Percentiles rank a stretch among this genome's conserved stretches.
These are phyloP conservation scores for Sclerotinia glacialis DNA, from an alignment of 2,329 filamentous ascomycete species.

Conservation along the genomic window DNA sequence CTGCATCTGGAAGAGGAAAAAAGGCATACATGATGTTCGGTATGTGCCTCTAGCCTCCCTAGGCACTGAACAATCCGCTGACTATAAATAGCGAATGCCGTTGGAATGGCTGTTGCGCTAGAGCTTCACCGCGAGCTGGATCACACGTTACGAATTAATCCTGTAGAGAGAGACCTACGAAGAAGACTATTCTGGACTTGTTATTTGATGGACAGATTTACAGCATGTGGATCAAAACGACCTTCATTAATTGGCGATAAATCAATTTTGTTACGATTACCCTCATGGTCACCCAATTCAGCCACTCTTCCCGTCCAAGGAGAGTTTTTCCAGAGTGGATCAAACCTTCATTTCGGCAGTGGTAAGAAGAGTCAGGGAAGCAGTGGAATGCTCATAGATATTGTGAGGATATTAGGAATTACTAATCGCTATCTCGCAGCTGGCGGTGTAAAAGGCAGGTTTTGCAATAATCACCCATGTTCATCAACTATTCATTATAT, in stretches of 20 bases:
- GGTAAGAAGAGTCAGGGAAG: slow-evolving; percentile 72
- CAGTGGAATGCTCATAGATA: slow-evolving; percentile 79
- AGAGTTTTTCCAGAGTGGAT: slow-evolving; percentile 75
- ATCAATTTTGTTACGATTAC: slow-evolving; percentile 70
- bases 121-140: slow-evolving; percentile 78
- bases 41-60: slow-evolving; percentile 43
- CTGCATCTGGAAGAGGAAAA: slow-evolving; percentile 74
- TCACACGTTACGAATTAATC: slow-evolving; percentile 56
- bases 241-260: slow-evolving; percentile 78
- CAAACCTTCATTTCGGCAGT: slow-evolving; percentile 67
- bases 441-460: slow-evolving; percentile 66
- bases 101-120: slow-evolving; percentile 79
- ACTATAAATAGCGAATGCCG: slow-evolving; percentile 60
- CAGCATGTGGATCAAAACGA: slow-evolving; percentile 75
- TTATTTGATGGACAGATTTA: slow-evolving; percentile 82
- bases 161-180: slow-evolving; percentile 70
- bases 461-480: slow-evolving; percentile 1
- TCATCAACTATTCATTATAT: neutral
- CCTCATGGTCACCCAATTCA: slow-evolving; percentile 66
- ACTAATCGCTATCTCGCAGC: slow-evolving; percentile 82
- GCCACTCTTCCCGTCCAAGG: slow-evolving; percentile 65
- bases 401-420: slow-evolving; percentile 75
- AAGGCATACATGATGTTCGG: slow-evolving; percentile 84
- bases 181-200: slow-evolving; percentile 86
- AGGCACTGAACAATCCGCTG: slow-evolving; percentile 34